Percentiles rank a stretch among this genome's conserved stretches.
phyloP scores from a whole-genome alignment of 257 asterid species.

The Solanum okadae region DNA sequence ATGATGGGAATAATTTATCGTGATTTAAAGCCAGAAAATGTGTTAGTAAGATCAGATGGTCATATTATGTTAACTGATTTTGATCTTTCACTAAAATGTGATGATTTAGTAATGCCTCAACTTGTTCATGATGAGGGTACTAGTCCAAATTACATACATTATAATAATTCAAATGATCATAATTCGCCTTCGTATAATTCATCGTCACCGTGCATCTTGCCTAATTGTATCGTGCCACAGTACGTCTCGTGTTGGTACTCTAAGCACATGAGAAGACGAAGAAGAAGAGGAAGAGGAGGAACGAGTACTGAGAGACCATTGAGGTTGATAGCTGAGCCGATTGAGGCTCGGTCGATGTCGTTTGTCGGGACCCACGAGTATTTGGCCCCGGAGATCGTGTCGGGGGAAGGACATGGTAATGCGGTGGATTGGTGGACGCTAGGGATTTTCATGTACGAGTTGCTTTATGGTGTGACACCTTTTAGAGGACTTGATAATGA shows the following conservation, averaged over 20 bases:
- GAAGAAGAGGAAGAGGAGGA: not conserved
- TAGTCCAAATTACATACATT: not conserved
- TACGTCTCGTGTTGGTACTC: slow-evolving; percentile 13
- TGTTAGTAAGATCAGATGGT: slow-evolving; percentile 57
- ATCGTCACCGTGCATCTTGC: slow-evolving; percentile 37
- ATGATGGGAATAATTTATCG: slow-evolving; percentile 65
- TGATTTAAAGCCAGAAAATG: slow-evolving; percentile 71
- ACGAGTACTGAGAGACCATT: not conserved
- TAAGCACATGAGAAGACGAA: not conserved
- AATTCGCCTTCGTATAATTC: not conserved
- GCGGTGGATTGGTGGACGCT: slow-evolving; percentile 84
- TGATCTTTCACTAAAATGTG: slow-evolving; percentile 58
- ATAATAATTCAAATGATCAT: not conserved
- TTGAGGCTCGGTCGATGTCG: slow-evolving; percentile 60
- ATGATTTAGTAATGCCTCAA: slow-evolving; percentile 29
- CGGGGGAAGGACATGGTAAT: slow-evolving; percentile 73
- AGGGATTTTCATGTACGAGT: slow-evolving; percentile 48
- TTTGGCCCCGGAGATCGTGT: slow-evolving; percentile 61
- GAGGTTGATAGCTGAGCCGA: slow-evolving; percentile 52
- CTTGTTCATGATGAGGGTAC: slow-evolving; percentile 18
- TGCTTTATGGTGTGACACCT: slow-evolving; percentile 58
- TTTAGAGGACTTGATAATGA: slow-evolving; percentile 50
- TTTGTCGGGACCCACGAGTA: slow-evolving; percentile 78
- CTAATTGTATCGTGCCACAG: slow-evolving; percentile 32
- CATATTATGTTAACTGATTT: slow-evolving; percentile 80